These are phyloP conservation scores for Petunia hybrid DNA, from an alignment of 305 asterid species.

Conservation along the genomic window DNA sequence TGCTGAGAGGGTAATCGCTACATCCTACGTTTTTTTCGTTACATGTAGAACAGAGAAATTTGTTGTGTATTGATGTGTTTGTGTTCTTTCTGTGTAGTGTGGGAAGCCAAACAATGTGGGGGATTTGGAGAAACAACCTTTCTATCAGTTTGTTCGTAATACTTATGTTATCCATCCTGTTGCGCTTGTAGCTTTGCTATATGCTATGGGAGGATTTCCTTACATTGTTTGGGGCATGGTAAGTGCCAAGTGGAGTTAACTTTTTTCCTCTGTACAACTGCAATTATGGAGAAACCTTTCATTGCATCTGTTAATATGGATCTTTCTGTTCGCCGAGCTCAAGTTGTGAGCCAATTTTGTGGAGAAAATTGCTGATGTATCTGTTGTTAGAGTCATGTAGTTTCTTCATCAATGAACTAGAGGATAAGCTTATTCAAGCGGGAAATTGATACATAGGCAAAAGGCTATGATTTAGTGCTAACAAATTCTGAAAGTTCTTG, in stretches of 20 bases:
- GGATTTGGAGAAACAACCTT: conserved; percentile 76
- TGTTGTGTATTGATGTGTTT: background rate
- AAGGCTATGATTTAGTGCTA: background rate
- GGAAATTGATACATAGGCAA: background rate
- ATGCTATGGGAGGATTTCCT: conserved; percentile 79
- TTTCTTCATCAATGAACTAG: background rate
- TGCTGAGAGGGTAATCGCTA: conserved; percentile 54
- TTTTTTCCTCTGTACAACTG: background rate
- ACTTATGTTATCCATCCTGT: conserved; percentile 62
- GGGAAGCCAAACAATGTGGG: conserved; percentile 72
- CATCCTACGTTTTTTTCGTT: background rate
- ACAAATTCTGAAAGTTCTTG: background rate
- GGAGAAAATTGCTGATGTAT: background rate
- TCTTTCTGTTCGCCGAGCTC: background rate
- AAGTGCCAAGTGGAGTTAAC: conserved; percentile 31
- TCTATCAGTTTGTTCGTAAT: conserved; percentile 58
- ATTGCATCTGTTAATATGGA: too few species aligned
- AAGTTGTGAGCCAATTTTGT: conserved; percentile 18
- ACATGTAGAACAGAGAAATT: background rate
- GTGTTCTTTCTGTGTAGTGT: conserved; percentile 49
- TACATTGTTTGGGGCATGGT: conserved; percentile 88
- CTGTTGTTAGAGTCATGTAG: background rate
- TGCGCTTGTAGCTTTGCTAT: conserved; percentile 65
- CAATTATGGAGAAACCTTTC: background rate
- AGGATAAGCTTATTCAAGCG: conserved; percentile 12